These are phyloP conservation scores for Taiozyma sp. DNA, from an alignment of 1,139 yeast species.

Conservation along the genomic window DNA sequence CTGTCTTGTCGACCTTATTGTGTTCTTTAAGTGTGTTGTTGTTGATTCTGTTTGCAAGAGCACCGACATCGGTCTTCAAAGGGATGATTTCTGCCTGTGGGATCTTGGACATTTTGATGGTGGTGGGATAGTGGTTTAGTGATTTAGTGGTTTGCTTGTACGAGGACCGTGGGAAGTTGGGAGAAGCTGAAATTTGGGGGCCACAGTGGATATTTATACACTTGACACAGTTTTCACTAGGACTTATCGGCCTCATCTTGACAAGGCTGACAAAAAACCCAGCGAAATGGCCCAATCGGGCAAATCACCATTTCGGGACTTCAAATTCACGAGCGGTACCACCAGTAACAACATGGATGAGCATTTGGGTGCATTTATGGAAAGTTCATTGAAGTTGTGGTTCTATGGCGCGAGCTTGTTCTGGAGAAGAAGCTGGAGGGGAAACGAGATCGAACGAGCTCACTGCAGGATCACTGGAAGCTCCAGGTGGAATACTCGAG, in stretches of 20 bases:
- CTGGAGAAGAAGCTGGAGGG: too few species aligned
- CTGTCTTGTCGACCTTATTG: conserved; percentile 63
- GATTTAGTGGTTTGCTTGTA: not conserved
- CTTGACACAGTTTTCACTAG: not conserved
- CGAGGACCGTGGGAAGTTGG: not conserved
- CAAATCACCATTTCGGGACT: not conserved
- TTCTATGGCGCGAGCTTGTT: too few species aligned
- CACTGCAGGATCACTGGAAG: not conserved
- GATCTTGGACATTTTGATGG: conserved; percentile 27
- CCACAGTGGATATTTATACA: not conserved
- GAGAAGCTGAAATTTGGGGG: not conserved
- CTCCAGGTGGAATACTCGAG: conserved; percentile 9
- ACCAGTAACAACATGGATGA: too few species aligned
- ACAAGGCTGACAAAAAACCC: not conserved
- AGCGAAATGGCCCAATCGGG: not conserved
- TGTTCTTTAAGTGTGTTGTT: conserved; percentile 60
- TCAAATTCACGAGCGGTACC: too few species aligned
- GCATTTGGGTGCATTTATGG: too few species aligned
- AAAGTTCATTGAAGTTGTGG: too few species aligned
- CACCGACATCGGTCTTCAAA: conserved; percentile 69
- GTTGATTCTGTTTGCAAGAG: conserved; percentile 78
- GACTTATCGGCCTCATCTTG: not conserved
- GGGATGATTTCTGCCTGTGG: conserved; percentile 64
- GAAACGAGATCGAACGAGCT: too few species aligned
- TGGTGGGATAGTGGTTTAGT: not conserved